Conservation (phyloP, 2,329 filamentous ascomycete genomes). For the Fusarium chaquense region DNA sequence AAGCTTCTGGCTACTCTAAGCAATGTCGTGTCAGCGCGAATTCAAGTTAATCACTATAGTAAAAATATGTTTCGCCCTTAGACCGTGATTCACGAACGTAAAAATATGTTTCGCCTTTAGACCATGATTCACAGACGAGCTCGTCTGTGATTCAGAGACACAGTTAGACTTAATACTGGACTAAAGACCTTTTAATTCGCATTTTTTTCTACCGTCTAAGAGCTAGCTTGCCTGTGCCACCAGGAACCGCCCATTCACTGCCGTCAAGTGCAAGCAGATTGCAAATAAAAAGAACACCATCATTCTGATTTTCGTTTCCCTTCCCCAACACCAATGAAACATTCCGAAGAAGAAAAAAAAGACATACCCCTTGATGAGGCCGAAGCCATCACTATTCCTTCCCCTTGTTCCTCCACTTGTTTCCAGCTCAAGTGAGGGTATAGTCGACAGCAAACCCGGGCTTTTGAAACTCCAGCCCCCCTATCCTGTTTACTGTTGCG, state of each 20-base stretch:
- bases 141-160: too few relatives aligned
- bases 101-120: too few relatives aligned
- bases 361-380: slow-evolving; percentile 1
- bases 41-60: background rate
- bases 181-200: slow-evolving; percentile 34
- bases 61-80: too few relatives aligned
- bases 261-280: slow-evolving; percentile 19
- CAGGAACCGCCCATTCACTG: slow-evolving; percentile 22
- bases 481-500: slow-evolving; percentile 39
- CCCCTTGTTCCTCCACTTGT: slow-evolving; percentile 2
- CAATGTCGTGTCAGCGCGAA: background rate
- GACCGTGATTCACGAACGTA: too few relatives aligned
- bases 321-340: slow-evolving; percentile 14
- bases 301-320: slow-evolving; percentile 41
- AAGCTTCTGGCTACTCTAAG: background rate
- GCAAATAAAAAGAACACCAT: slow-evolving; percentile 29
- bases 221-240: slow-evolving; percentile 32
- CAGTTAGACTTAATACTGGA: slow-evolving; percentile 1
- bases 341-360: background rate
- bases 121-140: too few relatives aligned
- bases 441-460: slow-evolving; percentile 22
- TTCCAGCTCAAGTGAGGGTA: slow-evolving; percentile 14
- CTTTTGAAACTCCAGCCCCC: slow-evolving; percentile 40
- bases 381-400: background rate
- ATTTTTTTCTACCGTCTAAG: slow-evolving; percentile 52